A percentile compares a stretch with the other conserved stretches of the same genome.
phyloP scores from a whole-genome alignment of 108 stramenopile genomes.

The Conticribra weissflogii region DNA sequence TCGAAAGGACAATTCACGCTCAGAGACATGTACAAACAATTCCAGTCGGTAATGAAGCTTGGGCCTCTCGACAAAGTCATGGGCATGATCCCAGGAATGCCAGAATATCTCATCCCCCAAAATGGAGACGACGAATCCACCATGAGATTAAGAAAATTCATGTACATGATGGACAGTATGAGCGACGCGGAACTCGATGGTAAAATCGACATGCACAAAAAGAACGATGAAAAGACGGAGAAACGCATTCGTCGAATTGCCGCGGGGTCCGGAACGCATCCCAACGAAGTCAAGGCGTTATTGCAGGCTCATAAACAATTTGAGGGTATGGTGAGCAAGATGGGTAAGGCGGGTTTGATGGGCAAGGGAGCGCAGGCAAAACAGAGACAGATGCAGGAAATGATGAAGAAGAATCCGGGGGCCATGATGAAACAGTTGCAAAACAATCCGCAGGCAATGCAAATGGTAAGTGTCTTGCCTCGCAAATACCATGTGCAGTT shows the following conservation, averaged over 20 bases:
- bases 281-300: constrained; percentile 84
- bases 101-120: constrained; percentile 77
- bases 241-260: constrained; percentile 89
- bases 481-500: constrained; percentile 32
- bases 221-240: constrained; percentile 52
- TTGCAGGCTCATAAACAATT: constrained; percentile 91
- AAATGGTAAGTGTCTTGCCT: constrained; percentile 72
- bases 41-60: constrained; percentile 89
- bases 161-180: constrained; percentile 99
- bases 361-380: constrained; percentile 77
- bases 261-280: constrained; percentile 89
- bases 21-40: constrained; percentile 95
- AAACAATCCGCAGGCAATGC: constrained; percentile 82
- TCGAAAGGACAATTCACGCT: constrained; percentile 94
- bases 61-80: constrained; percentile 92
- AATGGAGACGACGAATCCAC: constrained; percentile 69
- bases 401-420: constrained; percentile 85
- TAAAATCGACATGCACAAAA: constrained; percentile 76
- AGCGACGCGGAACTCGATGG: constrained; percentile 95
- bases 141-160: constrained; percentile 80
- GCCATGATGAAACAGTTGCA: constrained; percentile 83
- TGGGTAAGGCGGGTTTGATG: constrained; percentile 91
- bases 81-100: constrained; percentile 97
- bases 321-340: constrained; percentile 86
- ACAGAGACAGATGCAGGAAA: constrained; percentile 76